phyloP scores from a whole-genome alignment of 768 basidiomycete species.

The Epithele typhae region DNA sequence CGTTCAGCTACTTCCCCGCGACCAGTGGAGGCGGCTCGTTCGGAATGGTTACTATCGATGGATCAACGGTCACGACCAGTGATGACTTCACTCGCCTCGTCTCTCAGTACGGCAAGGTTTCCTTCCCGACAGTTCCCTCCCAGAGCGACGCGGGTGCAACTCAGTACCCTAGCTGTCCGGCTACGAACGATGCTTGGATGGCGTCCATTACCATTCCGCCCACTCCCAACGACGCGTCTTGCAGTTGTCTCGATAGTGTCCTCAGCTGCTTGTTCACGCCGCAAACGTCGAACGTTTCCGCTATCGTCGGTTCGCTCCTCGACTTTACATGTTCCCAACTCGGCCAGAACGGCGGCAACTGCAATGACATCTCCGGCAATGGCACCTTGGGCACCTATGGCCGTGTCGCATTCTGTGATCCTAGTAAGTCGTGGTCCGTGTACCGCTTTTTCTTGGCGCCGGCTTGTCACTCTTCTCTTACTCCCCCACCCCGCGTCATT shows the following conservation, averaged over 20 bases:
- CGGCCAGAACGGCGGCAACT: slow-evolving; percentile 54
- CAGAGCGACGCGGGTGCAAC: slow-evolving; percentile 47
- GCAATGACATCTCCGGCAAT: slow-evolving; percentile 66
- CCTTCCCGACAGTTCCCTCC: slow-evolving; percentile 61
- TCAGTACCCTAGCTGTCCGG: slow-evolving; percentile 58
- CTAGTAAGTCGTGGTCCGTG: slow-evolving; percentile 53
- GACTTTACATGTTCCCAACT: slow-evolving; percentile 68
- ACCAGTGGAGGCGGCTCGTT: slow-evolving; percentile 67
- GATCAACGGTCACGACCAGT: slow-evolving; percentile 55
- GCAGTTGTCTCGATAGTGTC: slow-evolving; percentile 63
- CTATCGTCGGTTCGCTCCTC: slow-evolving; percentile 55
- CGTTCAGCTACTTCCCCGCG: slow-evolving; percentile 89
- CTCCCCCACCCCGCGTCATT: not conserved
- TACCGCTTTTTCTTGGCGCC: not conserved
- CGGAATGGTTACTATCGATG: slow-evolving; percentile 78
- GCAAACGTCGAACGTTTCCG: slow-evolving; percentile 52
- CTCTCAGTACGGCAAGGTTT: slow-evolving; percentile 53
- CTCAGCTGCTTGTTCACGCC: slow-evolving; percentile 76
- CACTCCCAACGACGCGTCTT: slow-evolving; percentile 80
- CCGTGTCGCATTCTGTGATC: slow-evolving; percentile 70
- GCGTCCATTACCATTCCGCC: slow-evolving; percentile 72
- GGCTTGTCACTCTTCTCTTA: not conserved
- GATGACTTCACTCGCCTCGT: slow-evolving; percentile 66
- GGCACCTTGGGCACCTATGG: slow-evolving; percentile 79
- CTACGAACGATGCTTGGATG: slow-evolving; percentile 51